Conservation (phyloP, 805 yeast genomes). For the Candida awuae region DNA sequence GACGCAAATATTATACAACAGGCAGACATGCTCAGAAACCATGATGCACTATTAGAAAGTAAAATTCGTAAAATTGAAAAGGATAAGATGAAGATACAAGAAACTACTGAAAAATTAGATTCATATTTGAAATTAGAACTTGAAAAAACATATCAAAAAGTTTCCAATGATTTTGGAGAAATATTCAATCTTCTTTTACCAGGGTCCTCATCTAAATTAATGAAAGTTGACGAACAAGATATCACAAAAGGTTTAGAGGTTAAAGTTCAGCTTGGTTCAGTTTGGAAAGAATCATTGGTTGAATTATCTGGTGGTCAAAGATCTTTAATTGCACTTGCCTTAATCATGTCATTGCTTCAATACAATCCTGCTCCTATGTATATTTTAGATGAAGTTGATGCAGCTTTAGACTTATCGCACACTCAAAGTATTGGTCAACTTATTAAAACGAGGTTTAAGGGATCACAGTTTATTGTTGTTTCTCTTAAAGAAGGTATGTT, state of each 20-base stretch:
- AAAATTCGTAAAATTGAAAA: constrained; percentile 84
- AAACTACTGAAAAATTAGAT: constrained; percentile 75
- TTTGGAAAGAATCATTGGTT: constrained; percentile 93
- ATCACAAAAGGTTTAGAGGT: constrained; percentile 88
- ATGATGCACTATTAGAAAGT: constrained; percentile 63
- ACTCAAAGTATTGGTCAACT: constrained; percentile 96
- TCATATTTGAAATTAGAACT: constrained; percentile 79
- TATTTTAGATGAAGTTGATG: constrained; percentile 95
- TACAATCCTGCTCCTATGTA: constrained; percentile 99
- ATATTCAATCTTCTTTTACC: constrained; percentile 86
- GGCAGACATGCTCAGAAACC: constrained; percentile 87
- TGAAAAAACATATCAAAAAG: constrained; percentile 77
- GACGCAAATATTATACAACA: constrained; percentile 81
- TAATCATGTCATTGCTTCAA: constrained; percentile 85
- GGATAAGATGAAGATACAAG: constrained; percentile 83
- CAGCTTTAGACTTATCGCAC: constrained; percentile 93
- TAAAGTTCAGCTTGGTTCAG: constrained; percentile 78
- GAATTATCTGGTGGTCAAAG: constrained; percentile 97
- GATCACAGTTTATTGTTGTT: constrained; percentile 93
- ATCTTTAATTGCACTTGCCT: constrained; percentile 84
- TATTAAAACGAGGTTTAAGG: constrained; percentile 90
- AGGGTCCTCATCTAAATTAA: constrained; percentile 82
- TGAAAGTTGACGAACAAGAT: constrained; percentile 62
- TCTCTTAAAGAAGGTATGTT: constrained; percentile 98
- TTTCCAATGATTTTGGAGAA: constrained; percentile 80